Conservation (phyloP, 352 stramenopile genomes). For the Globisporangium nodosum region DNA sequence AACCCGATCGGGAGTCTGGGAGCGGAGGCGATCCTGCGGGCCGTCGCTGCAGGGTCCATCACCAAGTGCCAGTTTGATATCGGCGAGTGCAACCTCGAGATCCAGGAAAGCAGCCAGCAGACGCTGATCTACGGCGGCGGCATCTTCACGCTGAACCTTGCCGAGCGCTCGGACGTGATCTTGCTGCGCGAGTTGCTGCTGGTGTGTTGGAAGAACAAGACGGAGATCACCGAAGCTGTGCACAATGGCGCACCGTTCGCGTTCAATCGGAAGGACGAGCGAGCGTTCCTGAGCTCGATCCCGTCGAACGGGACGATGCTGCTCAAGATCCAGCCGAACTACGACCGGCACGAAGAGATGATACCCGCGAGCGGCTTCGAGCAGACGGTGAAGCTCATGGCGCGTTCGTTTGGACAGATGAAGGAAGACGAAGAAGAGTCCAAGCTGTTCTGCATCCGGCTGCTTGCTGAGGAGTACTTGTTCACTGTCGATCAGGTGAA, state of each 20-base stretch:
- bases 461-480: slow-evolving; percentile 56
- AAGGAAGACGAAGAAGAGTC: slow-evolving; percentile 49
- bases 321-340: slow-evolving; percentile 58
- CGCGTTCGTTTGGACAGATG: slow-evolving; percentile 35
- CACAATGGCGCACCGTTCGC: slow-evolving; percentile 40
- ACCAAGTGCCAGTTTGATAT: slow-evolving; percentile 57
- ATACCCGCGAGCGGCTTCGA: slow-evolving; percentile 36
- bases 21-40: slow-evolving; percentile 50
- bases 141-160: slow-evolving; percentile 45
- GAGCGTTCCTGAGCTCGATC: slow-evolving; percentile 29
- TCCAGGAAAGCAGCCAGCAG: slow-evolving; percentile 42
- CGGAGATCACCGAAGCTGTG: slow-evolving; percentile 41
- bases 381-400: slow-evolving; percentile 30
- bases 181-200: slow-evolving; percentile 51
- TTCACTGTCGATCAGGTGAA: slow-evolving; percentile 58
- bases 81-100: slow-evolving; percentile 60
- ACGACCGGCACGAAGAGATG: slow-evolving; percentile 48
- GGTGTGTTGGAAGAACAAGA: slow-evolving; percentile 51
- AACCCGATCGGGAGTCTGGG: slow-evolving; percentile 66
- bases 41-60: slow-evolving; percentile 38
- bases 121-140: slow-evolving; percentile 39
- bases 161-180: slow-evolving; percentile 41
- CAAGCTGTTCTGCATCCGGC: slow-evolving; percentile 56
- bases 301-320: slow-evolving; percentile 38
- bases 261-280: slow-evolving; percentile 61